Percentiles rank a stretch among this genome's conserved stretches.
Conservation (phyloP, 1,284 basidiomycete genomes). For the Fomitopsis palustris region DNA sequence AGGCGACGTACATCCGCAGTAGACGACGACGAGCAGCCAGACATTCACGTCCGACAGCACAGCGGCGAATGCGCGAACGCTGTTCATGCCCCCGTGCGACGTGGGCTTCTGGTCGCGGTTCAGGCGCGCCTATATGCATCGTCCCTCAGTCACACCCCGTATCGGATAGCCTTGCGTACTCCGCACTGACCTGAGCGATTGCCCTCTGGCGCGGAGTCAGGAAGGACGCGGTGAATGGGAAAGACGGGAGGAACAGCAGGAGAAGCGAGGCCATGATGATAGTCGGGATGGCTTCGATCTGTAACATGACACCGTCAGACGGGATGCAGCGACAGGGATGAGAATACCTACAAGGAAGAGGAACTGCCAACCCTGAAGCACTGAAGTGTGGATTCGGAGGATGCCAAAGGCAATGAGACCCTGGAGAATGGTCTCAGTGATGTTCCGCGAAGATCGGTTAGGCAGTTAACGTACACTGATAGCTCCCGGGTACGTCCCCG, state of each 20-base stretch:
- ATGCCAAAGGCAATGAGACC: slow-evolving; percentile 52
- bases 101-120: slow-evolving; percentile 51
- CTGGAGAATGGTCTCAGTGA: slow-evolving; percentile 22
- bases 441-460: background rate
- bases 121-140: slow-evolving; percentile 36
- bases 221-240: slow-evolving; percentile 35
- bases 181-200: slow-evolving; percentile 34
- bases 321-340: background rate
- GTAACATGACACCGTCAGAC: background rate
- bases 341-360: slow-evolving; percentile 42
- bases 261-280: slow-evolving; percentile 44
- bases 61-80: slow-evolving; percentile 50
- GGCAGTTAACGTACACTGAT: slow-evolving; percentile 40
- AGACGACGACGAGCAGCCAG: slow-evolving; percentile 48
- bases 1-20: slow-evolving; percentile 44
- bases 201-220: slow-evolving; percentile 43
- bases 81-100: slow-evolving; percentile 53
- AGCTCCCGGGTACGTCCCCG: slow-evolving; percentile 49
- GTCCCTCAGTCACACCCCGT: background rate
- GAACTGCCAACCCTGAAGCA: slow-evolving; percentile 51
- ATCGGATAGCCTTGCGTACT: background rate
- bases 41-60: slow-evolving; percentile 44
- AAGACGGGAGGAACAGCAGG: slow-evolving; percentile 43
- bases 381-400: slow-evolving; percentile 43
- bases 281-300: slow-evolving; percentile 54